Percentiles rank a stretch among this genome's conserved stretches.
Evolutionary conservation across 257 asterid species (phyloP).

Genomic region (Mentha longifolia): DNA sequence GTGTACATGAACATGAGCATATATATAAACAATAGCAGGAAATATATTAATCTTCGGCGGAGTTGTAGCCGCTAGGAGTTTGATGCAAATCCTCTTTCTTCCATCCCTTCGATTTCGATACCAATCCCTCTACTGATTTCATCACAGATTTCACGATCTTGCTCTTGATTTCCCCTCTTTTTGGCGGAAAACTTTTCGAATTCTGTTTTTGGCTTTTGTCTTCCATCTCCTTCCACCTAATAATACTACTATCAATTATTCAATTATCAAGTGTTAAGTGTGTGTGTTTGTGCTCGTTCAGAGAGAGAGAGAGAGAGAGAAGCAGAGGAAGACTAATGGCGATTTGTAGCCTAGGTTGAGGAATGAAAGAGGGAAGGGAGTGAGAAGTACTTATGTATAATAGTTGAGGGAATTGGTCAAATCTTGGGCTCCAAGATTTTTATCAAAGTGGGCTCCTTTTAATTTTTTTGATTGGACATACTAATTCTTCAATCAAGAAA

Average conservation of each 20-base stretch:
- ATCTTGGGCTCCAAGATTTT: conserved; percentile 34
- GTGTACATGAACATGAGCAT: no score
- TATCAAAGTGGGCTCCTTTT: background rate
- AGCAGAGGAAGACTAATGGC: background rate
- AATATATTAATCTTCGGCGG: conserved; percentile 1
- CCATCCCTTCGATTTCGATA: conserved; percentile 1
- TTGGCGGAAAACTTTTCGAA: conserved; percentile 19
- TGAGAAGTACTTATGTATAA: background rate
- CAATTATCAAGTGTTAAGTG: no score
- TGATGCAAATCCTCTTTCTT: conserved; percentile 28
- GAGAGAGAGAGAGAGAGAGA: no score
- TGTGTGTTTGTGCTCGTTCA: background rate
- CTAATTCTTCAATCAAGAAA: no score
- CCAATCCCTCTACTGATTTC: conserved; percentile 14
- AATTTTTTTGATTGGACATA: no score
- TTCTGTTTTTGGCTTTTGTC: background rate
- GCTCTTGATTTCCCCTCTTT: conserved; percentile 38
- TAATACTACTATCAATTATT: background rate
- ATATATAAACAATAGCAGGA: no score
- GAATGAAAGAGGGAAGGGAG: conserved; percentile 6
- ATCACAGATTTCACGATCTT: conserved; percentile 23
- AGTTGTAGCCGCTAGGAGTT: no score
- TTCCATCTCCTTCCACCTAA: conserved; percentile 16
- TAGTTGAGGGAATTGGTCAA: background rate
- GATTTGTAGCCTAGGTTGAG: background rate